Evolutionary conservation across 1,284 basidiomycete species (phyloP), one percentile per base, ranked within the genome.

Genomic region (Ceratobasidium sp.): DNA sequence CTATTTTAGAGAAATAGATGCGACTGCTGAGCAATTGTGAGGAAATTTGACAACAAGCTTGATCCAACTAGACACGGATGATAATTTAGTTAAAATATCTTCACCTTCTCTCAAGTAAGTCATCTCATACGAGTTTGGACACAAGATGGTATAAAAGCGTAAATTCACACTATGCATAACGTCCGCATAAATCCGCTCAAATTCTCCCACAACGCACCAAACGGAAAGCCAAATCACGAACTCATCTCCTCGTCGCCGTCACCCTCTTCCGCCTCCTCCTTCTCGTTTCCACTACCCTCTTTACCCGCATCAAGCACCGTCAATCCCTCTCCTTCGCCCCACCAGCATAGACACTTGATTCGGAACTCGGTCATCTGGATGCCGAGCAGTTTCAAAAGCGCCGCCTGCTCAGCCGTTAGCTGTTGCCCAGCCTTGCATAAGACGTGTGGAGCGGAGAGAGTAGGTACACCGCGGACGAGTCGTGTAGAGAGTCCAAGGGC

Each of bases 401-500:
- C 72, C 28, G 72, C 58, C n/a, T 75, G 72, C 26, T 75, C 72
- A 3, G 72, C 72, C 18, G 72, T 64, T 56, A 75, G 23, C 49
- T 13, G 46, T 61, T 75, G 72, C 3, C 72, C 72, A 23, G 60
- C 18, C 66, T 81, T 91, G 86, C 97, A 99, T 66, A 99, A 87
- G 68, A 90, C 89, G 84, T 97, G 97, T n/a, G 94, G 88, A 77
- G 88, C 89, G 67, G 91, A 90, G 76, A 99, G 87, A 3, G 93
- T 95, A 2, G 98, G 97, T 1, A 98, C 94, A 78, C 97, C 98
- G 81, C 91, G 91, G 80, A 93, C 91, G 87, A 99, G 90, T 76
- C 89, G 90, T 23, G 97, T 99, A 63, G 92, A 90, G 73, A 99
- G 88, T 13, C 98, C 98, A 42, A 99, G 90, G 84, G 94, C 94